phyloP scores from a whole-genome alignment of 192 early-diverging fungal genomes.

The Dimargaris cristalligena region DNA sequence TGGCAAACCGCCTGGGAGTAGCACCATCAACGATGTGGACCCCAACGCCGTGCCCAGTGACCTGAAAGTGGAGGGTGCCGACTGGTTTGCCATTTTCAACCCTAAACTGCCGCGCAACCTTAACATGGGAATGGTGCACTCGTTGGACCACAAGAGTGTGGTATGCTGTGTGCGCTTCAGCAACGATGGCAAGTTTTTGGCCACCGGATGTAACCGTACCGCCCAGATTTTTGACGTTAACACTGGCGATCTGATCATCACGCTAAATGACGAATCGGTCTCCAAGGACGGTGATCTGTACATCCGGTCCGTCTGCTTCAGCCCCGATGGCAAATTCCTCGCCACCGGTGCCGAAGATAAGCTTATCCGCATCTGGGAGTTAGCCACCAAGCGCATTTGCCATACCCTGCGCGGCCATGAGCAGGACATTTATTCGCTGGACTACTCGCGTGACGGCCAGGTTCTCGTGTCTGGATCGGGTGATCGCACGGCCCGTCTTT shows the following conservation, averaged over 20 bases:
- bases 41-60: constrained; percentile 55
- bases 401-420: constrained; percentile 71
- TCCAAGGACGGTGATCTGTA: constrained; percentile 77
- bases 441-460: constrained; percentile 80
- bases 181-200: constrained; percentile 75
- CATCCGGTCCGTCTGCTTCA: constrained; percentile 93
- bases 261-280: constrained; percentile 57
- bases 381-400: constrained; percentile 65
- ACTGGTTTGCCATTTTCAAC: constrained; percentile 81
- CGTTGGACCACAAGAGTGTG: constrained; percentile 58
- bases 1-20: constrained; percentile 16
- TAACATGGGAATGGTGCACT: constrained; percentile 45
- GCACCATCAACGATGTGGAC: constrained; percentile 55
- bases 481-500: constrained; percentile 70
- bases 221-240: constrained; percentile 79
- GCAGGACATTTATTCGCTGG: constrained; percentile 92
- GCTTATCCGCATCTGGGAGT: too few species aligned
- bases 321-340: too few species aligned
- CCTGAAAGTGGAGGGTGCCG: constrained; percentile 59
- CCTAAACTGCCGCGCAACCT: constrained; percentile 40
- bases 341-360: too few species aligned
- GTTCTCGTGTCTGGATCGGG: constrained; percentile 80
- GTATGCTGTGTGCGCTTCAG: constrained; percentile 97
- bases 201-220: constrained; percentile 83
- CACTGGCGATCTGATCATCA: constrained; percentile 57